A percentile compares a stretch with the other conserved stretches of the same genome.
Evolutionary conservation across 2,329 filamentous ascomycete species (phyloP).

Genomic region (Alternaria solani): DNA sequence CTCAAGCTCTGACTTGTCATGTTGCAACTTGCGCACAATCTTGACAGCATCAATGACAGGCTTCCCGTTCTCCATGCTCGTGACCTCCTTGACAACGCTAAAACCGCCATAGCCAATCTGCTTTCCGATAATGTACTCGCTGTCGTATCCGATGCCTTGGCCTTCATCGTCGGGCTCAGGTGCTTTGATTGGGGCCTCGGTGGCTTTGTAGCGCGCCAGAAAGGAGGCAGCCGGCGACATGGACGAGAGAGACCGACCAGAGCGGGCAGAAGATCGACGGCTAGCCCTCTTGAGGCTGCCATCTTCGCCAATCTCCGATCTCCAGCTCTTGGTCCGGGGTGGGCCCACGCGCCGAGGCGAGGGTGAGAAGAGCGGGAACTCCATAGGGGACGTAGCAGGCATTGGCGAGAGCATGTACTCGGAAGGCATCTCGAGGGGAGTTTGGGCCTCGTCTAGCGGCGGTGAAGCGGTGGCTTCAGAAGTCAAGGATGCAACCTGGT

Average conservation of each 20-base stretch:
- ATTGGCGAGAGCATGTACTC: conserved; percentile 49
- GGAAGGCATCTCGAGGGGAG: conserved; percentile 45
- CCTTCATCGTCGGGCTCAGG: conserved; percentile 71
- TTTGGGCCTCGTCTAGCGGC: conserved; percentile 48
- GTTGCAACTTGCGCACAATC: conserved; percentile 69
- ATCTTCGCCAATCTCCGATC: conserved; percentile 43
- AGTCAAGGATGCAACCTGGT: conserved; percentile 53
- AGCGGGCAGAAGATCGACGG: conserved; percentile 57
- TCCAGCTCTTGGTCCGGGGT: conserved; percentile 44
- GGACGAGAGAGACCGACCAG: conserved; percentile 57
- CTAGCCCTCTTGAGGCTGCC: conserved; percentile 48
- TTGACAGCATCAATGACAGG: conserved; percentile 70
- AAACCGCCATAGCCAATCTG: conserved; percentile 72
- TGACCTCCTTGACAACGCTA: conserved; percentile 72
- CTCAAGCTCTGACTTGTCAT: conserved; percentile 64
- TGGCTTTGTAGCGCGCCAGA: conserved; percentile 61
- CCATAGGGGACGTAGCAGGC: conserved; percentile 45
- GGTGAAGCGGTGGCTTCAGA: conserved; percentile 54
- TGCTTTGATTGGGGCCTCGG: conserved; percentile 49
- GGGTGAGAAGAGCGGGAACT: conserved; percentile 43
- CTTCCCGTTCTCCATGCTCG: conserved; percentile 64
- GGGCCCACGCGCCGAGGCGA: conserved; percentile 37
- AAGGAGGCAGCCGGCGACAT: conserved; percentile 68
- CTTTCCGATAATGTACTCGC: conserved; percentile 72
- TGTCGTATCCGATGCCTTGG: conserved; percentile 67